Evolutionary conservation across 2,329 filamentous ascomycete species (phyloP), one percentile per base, ranked within the genome.

Genomic region (Aspergillus neoniger): DNA sequence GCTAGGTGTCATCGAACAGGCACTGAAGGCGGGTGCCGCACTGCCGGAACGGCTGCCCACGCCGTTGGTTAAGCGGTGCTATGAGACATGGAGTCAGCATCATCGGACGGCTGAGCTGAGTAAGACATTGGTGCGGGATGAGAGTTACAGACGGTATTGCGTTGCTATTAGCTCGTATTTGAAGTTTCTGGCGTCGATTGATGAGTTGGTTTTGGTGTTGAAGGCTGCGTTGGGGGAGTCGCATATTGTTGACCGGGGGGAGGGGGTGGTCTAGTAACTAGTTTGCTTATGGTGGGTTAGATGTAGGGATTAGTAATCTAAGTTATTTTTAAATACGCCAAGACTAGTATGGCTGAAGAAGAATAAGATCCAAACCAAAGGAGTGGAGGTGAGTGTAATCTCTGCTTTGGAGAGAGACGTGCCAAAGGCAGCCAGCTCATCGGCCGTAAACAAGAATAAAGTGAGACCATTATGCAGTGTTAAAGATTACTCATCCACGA

Each of bases 11-110:
- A 67, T 82, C 6, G 80, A 82, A 52, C 80, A 83, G 53, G 71
- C 80, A 2, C 66, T 85, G 14, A 76, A 79, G 19, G 83, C 80
- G 0, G 82, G 80, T 0, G 76, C 77, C n/a, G 74, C 82, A 0
- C 65, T 83, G 0, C 82, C 82, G 0, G 79, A 81, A 55, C 71
- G 81, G 2, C 63, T 84, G 0, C 82, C 82, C 0, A 77, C 79
- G 1, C 82, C 82, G 2, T 64, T 84, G 21, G 65, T 82, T 1
- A 72, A 75, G 2, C 74, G 76, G 2, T 75, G 69, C 15, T 64
- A 70, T 21, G 69, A 74, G 39, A 69, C 64, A 21, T 72, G 70
- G 67, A 57, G 25, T 49, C 51, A 1, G 65, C 66, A 8, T 62
- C 66, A 5, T 51, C 49, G 3, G 65, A 72, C 12, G 4, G 61